Base-by-base conservation (phyloP, 257 asterid genomes). In the Handroanthus guayacan region DNA sequence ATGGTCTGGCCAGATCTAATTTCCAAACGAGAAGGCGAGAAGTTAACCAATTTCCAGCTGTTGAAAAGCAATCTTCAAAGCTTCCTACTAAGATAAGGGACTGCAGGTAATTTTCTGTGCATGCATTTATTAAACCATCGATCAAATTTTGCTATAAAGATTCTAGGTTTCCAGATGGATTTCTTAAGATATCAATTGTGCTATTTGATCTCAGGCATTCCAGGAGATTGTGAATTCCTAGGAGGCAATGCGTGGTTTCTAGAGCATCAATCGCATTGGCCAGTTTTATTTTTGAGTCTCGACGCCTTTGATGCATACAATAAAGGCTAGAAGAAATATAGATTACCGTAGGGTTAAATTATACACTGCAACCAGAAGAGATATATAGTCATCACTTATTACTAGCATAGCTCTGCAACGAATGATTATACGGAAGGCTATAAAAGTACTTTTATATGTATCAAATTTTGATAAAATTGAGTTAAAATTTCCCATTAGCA, bases 61-160 rank as follows among this genome's bases (percentile, higher is more conserved):
- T 65, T 17, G 79, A 56, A 47, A 75, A 71, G 75, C 83, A 66
- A 52, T 5, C 78, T 0, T 37, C 81, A 10, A 78, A 65, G 79
- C 74, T 74, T 62, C 79, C 75, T 12, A 78, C 85, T 16, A 84
- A 78, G 78, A 78, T 81, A 16, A 75, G 83, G 16, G 87, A 84
- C 71, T 78, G 75, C 60, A 78, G 87, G 87, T 80, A 64, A 13
- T 7, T 50, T 37, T 34, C 10, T 18, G 64, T 18, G 2, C 38
- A 8, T n/a, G 11, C 20, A 20, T 25, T 25, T 25, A 25, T 25
- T 25, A 25, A 25, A 25, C 1, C 31, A 25, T 25, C 31, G 31
- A 25, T 25, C 31, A 25, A 25, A 25, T 25, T 25, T 25, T 25
- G 31, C 31, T 25, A 25, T 25, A 25, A 25, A 25, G 31, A 25